phyloP scores from a whole-genome alignment of 1,284 basidiomycete species.

The Cutaneotrichosporon sp. region DNA sequence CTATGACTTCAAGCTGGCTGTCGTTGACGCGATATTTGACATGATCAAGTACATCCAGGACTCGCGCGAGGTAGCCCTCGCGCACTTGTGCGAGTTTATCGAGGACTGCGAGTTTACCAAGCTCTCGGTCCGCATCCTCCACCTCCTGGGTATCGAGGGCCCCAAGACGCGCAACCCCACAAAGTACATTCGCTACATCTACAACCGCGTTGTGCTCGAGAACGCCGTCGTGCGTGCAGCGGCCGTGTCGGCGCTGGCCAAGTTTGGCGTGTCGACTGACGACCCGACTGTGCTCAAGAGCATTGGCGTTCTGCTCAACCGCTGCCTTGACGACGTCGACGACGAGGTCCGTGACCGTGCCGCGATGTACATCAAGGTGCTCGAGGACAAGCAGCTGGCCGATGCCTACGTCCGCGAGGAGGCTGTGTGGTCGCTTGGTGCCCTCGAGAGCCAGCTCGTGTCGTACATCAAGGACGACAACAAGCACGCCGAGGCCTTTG shows the following conservation, averaged over 20 bases:
- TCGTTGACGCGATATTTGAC: slow-evolving; percentile 99
- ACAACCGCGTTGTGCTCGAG: slow-evolving; percentile 97
- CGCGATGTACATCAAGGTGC: slow-evolving; percentile 82
- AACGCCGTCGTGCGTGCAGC: slow-evolving; percentile 97
- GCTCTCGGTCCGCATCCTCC: slow-evolving; percentile 91
- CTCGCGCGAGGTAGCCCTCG: slow-evolving; percentile 89
- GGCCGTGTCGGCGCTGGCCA: slow-evolving; percentile 88
- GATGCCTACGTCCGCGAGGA: slow-evolving; percentile 89
- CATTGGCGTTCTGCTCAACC: slow-evolving; percentile 77
- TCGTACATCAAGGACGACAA: slow-evolving; percentile 78
- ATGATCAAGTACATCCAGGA: slow-evolving; percentile 98
- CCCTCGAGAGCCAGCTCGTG: slow-evolving; percentile 78
- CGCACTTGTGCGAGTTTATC: slow-evolving; percentile 99
- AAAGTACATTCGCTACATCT: slow-evolving; percentile 99
- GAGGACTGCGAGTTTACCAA: slow-evolving; percentile 99
- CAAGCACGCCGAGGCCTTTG: slow-evolving; percentile 66
- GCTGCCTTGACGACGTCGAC: slow-evolving; percentile 96
- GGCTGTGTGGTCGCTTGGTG: slow-evolving; percentile 81
- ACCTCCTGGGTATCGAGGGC: slow-evolving; percentile 91
- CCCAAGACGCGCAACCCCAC: slow-evolving; percentile 91
- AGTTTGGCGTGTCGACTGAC: slow-evolving; percentile 85
- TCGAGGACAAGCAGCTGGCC: slow-evolving; percentile 73
- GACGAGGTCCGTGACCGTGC: slow-evolving; percentile 98
- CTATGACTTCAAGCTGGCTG: slow-evolving; percentile 98
- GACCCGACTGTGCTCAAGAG: slow-evolving; percentile 77